These are phyloP conservation scores for Pythium myriotylum DNA, from an alignment of 352 stramenopile genomes.

Conservation along the genomic window DNA sequence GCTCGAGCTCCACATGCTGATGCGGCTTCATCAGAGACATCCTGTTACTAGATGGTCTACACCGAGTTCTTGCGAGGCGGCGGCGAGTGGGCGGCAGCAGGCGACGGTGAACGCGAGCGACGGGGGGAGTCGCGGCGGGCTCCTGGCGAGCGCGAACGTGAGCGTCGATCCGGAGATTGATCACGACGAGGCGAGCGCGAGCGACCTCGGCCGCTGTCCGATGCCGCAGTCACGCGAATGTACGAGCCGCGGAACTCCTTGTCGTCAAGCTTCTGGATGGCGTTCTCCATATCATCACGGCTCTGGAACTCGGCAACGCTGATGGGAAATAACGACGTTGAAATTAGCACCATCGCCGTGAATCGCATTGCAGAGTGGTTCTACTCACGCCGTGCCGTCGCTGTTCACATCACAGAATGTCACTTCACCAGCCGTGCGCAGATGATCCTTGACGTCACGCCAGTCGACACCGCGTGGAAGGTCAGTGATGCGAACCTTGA, in stretches of 20 bases:
- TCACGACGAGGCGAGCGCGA: constrained; percentile 64
- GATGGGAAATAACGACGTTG: neutral
- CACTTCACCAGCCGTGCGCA: constrained; percentile 82
- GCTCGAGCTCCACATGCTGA: too few relatives aligned
- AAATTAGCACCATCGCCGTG: neutral
- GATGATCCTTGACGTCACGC: constrained; percentile 88
- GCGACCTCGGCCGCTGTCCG: constrained; percentile 41
- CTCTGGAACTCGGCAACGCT: constrained; percentile 83
- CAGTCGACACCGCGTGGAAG: constrained; percentile 79
- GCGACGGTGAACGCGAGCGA: constrained; percentile 70
- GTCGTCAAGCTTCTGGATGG: constrained; percentile 85
- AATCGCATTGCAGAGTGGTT: neutral
- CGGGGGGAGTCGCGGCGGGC: constrained; percentile 64
- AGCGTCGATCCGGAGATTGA: constrained; percentile 60
- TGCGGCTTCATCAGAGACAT: neutral
- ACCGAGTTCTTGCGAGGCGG: constrained; percentile 71
- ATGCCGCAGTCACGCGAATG: constrained; percentile 60
- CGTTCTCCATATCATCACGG: constrained; percentile 85
- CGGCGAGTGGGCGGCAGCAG: constrained; percentile 53
- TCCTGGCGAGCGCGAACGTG: constrained; percentile 68
- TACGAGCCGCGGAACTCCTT: constrained; percentile 88
- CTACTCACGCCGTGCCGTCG: constrained; percentile 80
- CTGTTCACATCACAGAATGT: constrained; percentile 86
- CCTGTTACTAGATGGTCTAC: constrained; percentile 34
- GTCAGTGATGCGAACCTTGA: constrained; percentile 75